Percentiles rank a stretch among this genome's conserved stretches.
Evolutionary conservation across 2,329 filamentous ascomycete genomes (phyloP).

Genomic region (Sarocladium kiliense): DNA sequence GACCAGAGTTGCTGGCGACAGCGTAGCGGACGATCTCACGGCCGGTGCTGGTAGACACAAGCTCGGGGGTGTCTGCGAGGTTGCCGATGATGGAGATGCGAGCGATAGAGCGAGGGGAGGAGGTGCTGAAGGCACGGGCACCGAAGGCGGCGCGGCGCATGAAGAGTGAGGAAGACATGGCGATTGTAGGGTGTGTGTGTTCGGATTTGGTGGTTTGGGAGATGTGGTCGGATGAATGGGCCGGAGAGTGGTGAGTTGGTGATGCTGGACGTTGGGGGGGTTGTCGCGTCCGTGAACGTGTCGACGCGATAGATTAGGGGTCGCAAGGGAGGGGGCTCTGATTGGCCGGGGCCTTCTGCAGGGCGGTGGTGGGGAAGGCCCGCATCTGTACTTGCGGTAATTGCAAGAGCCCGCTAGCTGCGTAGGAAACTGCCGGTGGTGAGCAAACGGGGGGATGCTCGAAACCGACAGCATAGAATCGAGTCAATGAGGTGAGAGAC

Average conservation of each 20-base stretch:
- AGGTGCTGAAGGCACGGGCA: slow-evolving; percentile 72
- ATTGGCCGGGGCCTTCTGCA: slow-evolving; percentile 5
- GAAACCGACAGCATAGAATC: neutral
- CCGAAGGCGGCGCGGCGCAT: slow-evolving; percentile 45
- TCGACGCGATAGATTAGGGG: slow-evolving; percentile 9
- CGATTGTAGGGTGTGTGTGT: slow-evolving; percentile 7
- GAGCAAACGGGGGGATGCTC: neutral
- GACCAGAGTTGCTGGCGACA: slow-evolving; percentile 64
- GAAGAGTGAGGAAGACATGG: slow-evolving; percentile 47
- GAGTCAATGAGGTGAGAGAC: neutral
- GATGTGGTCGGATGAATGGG: neutral
- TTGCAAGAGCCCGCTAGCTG: neutral
- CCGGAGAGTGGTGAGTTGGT: neutral
- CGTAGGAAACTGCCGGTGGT: neutral
- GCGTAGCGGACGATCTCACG: slow-evolving; percentile 72
- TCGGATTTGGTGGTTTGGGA: slow-evolving; percentile 10
- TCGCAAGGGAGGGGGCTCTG: neutral
- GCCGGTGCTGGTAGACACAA: slow-evolving; percentile 63
- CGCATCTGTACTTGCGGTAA: neutral
- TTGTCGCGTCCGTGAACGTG: neutral
- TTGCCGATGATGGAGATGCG: slow-evolving; percentile 84
- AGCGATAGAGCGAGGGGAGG: slow-evolving; percentile 60
- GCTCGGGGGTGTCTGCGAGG: slow-evolving; percentile 73
- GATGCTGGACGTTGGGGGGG: neutral
- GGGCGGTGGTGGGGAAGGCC: neutral